Base-by-base conservation (phyloP, 805 yeast genomes). In the Scheffersomyces coipomensis region DNA sequence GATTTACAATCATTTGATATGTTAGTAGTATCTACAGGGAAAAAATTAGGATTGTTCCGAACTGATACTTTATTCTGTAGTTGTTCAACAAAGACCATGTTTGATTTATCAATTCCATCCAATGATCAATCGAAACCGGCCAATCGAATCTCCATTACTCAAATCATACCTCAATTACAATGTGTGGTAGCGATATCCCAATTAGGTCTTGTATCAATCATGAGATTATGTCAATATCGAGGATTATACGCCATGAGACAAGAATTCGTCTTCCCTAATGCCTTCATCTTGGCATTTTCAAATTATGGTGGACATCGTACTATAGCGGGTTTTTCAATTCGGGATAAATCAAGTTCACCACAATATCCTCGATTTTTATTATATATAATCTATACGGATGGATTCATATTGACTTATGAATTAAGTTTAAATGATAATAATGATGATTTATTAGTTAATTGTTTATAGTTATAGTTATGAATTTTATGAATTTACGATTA, bases 11-110 rank as follows among this genome's bases (percentile, higher is more conserved):
- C 19, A 16, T 19, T 29, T 8, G 39, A 37, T 23, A 43, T 53
- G 17, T 41, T 56, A 3, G 44, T 76, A 7, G 65, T 69, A 1
- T 70, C 83, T 0, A 75, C 83, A 0, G 64, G 68, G 4, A 48
- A 60, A 19, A 60, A 63, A 31, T 45, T 74, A 11, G 81, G 75
- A 0, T 51, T 80, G 19, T 72, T 76, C 46, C 58, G 71, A 19
- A 62, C 63, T 1, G 71, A 73, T 35, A 62, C 68, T 9, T 57
- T 79, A 17, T 63, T 73, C 25, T 76, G 81, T 49, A 71, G 66
- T 46, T 67, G 77, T 4, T 66, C 77, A 1, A 70, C 78, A 1
- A 55, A 66, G 3, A 53, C 64, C 17, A 51, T 76, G 1, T 78
- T 75, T 48, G 63, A 64, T 13, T 51, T 67, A 44, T 50, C 52